Evolutionary conservation across 495 filamentous ascomycete species (phyloP), one percentile per base, ranked within the genome.

Genomic region (Aspergillus incahuasiensis): DNA sequence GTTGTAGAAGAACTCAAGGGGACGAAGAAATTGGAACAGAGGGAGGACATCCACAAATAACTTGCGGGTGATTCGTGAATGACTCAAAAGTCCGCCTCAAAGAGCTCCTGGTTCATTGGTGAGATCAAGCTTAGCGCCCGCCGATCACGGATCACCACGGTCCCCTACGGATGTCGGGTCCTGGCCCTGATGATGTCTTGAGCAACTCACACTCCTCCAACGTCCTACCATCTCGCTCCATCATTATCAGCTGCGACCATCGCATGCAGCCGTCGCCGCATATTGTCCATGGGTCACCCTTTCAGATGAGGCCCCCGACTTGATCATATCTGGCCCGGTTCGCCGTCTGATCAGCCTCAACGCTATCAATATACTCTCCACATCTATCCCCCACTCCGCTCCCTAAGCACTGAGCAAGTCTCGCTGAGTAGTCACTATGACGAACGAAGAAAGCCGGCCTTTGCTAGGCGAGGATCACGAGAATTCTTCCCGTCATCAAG

Each of bases 61-160:
- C 18, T 18, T 12, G 46, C 18, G 15, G 44, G 20, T 39, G 20
- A 21, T 38, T 39, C 30, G 20, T 11, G 19, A 40, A 38, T 50
- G 48, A 50, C 48, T 40, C 48, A 50, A 40, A 22, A 35, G 32
- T 35, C 32, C 32, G 32, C 32, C 32, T 11, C 8, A 9, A 35
- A 15, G 32, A 35, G 32, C 16, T 19, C 22, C 32, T 6, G 25
- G 5, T 28, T 30, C 30, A 50, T 34, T 16, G 34, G 20, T 40
- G 19, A 50, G 20, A 76, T 15, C 89, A 88, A 70, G 96, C 91
- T 32, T 19, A 34, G 34, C 34, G 38, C 38, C 25, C 21, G 49
- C 39, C 16, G 39, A 52, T 52, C 35, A 43, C n/a, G 21, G 43
- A 35, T 35, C 32, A 35, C 32, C 5, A 11, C n/a, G n/a, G n/a